These are phyloP conservation scores for Dioscorea cayenensis DNA, from an alignment of 116 monocot genomes.

Conservation along the genomic window DNA sequence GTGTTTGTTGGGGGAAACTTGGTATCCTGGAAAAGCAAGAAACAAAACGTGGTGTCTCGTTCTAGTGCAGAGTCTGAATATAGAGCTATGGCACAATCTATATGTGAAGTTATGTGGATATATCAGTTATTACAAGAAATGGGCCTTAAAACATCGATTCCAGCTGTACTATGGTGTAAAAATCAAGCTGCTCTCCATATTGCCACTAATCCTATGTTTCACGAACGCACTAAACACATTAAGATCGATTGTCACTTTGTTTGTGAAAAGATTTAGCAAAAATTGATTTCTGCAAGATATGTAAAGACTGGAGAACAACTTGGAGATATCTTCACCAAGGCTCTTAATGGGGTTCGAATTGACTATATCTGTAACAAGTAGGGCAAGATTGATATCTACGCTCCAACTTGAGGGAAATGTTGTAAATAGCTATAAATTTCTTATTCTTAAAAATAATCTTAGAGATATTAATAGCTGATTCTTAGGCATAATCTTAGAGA, in stretches of 20 bases:
- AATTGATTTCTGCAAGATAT: neutral
- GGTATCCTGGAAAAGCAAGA: neutral
- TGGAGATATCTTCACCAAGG: neutral
- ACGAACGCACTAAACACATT: neutral
- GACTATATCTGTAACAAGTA: neutral
- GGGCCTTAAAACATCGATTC: neutral
- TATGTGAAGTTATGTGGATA: neutral
- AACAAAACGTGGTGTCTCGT: neutral
- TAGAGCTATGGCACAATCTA: neutral
- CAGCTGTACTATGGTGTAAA: neutral
- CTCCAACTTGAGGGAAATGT: neutral
- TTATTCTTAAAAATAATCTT: too few relatives aligned
- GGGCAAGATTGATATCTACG: neutral
- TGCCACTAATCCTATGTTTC: neutral
- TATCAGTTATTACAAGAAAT: neutral
- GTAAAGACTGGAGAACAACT: neutral
- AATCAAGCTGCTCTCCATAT: neutral
- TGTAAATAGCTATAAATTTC: too few relatives aligned
- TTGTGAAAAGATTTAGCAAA: neutral
- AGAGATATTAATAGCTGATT: too few relatives aligned
- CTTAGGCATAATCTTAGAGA: too few relatives aligned
- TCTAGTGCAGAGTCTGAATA: neutral
- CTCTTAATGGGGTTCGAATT: neutral
- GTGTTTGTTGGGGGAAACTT: neutral
- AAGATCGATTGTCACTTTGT: neutral